Base-by-base conservation (phyloP, 495 filamentous ascomycete genomes). In the Chaetomium cochliodes region DNA sequence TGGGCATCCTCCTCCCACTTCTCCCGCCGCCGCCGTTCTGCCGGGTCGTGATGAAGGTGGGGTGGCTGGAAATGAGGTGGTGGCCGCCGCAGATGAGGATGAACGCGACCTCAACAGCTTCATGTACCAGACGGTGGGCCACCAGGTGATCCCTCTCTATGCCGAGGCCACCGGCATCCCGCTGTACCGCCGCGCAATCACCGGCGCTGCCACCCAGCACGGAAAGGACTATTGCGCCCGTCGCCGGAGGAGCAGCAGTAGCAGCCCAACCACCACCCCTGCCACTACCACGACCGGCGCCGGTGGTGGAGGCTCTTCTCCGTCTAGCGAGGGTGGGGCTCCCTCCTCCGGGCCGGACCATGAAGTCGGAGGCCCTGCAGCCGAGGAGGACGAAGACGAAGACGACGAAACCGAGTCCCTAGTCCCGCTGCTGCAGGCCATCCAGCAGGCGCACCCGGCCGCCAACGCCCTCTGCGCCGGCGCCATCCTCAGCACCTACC, bases 111-210 rank as follows among this genome's bases (percentile, higher is more conserved):
- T 94, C 67, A 89, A 98, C 77, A 96, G 91, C 81, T 97, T 92
- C 86, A 98, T 98, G 94, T 98, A 97, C 82, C 94, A 98, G 79
- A 98, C 96, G 1, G 90, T 96, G 58, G 94, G 94, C 46, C 93
- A 97, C 77, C 81, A 81, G 58, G 77, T 97, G 22, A 89, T 97
- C 55, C 94, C 93, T 7, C 83, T 96, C 22, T 98, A 97, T 74
- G 85, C 87, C 64, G 69, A 83, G 37, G 91, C 90, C 2, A 86
- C 97, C 4, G 82, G 80, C 2, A 77, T 97, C 37, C 93, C 93
- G 12, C 80, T 97, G 2, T 96, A 92, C 73, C 86, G 93, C 16
- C 84, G 82, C 54, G 77, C 83, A 23, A 97, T 98, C 72, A 68
- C 67, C 3, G 93, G 92, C 46, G 76, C 72, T 3, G 89, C 90